These are phyloP conservation scores for Lepiota brunneoincarnata DNA, from an alignment of 768 basidiomycete genomes.

Conservation along the genomic window DNA sequence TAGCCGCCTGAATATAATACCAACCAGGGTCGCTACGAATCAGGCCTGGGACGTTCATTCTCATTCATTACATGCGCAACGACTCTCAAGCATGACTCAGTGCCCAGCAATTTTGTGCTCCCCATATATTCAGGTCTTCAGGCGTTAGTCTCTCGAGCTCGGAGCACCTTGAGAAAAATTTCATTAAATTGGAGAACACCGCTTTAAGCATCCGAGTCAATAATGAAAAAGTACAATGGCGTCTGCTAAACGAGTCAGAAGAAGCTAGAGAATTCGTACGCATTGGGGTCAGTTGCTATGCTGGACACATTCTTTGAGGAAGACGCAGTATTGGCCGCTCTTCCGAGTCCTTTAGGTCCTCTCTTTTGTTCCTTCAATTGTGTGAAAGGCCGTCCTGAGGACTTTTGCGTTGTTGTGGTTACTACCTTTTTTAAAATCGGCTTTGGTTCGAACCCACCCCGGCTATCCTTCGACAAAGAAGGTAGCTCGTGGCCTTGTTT, in stretches of 20 bases:
- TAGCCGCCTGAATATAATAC: too few relatives aligned
- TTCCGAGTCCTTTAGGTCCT: slow-evolving; percentile 16
- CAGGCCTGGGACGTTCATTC: too few relatives aligned
- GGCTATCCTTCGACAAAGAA: slow-evolving; percentile 15
- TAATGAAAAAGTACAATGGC: not conserved
- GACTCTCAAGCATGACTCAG: too few relatives aligned
- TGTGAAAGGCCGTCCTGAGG: not conserved
- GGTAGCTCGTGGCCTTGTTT: not conserved
- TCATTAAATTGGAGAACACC: not conserved
- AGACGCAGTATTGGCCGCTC: slow-evolving; percentile 36
- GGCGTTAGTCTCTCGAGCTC: too few relatives aligned
- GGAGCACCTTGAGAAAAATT: too few relatives aligned
- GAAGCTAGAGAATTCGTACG: slow-evolving; percentile 61
- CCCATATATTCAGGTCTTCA: too few relatives aligned
- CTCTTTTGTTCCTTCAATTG: slow-evolving; percentile 13
- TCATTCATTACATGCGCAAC: too few relatives aligned
- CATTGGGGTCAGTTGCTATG: slow-evolving; percentile 24
- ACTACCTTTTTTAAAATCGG: slow-evolving; percentile 6
- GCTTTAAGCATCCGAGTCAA: not conserved
- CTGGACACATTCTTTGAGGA: slow-evolving; percentile 25
- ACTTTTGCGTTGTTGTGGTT: slow-evolving; percentile 11
- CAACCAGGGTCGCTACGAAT: too few relatives aligned
- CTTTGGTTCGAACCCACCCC: slow-evolving; percentile 16
- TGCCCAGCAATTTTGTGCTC: too few relatives aligned
- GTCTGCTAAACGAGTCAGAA: slow-evolving; percentile 28